A percentile compares a stretch with the other conserved stretches of the same genome.
phyloP scores from a whole-genome alignment of 164 flowering plant genomes.

The Protea cynaroides region DNA sequence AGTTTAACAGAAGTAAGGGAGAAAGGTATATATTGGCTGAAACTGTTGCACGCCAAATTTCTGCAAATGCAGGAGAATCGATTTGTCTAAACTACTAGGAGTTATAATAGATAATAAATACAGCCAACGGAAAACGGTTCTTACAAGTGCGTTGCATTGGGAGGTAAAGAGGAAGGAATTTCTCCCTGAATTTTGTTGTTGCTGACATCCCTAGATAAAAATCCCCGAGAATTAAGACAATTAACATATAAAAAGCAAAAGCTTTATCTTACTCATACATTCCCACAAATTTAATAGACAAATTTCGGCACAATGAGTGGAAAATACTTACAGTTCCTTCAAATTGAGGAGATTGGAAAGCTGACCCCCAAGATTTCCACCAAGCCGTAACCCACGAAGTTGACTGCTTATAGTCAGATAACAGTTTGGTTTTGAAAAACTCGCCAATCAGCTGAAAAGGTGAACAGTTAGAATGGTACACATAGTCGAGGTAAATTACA shows the following conservation, averaged over 20 bases:
- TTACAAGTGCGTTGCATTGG: constrained; percentile 67
- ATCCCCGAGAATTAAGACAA: constrained; percentile 1
- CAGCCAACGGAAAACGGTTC: constrained; percentile 7
- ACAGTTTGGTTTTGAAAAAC: not conserved
- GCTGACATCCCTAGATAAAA: constrained; percentile 58
- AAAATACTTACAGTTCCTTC: constrained; percentile 56
- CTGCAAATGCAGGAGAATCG: constrained; percentile 25
- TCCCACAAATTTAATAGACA: too few relatives aligned
- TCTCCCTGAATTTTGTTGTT: constrained; percentile 52
- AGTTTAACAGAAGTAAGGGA: constrained; percentile 39
- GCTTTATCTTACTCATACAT: too few relatives aligned
- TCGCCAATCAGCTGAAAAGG: not conserved
- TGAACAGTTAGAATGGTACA: not conserved
- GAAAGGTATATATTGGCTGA: constrained; percentile 47
- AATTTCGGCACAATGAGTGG: not conserved
- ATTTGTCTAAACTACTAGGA: not conserved
- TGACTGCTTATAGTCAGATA: constrained; percentile 29
- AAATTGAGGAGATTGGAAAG: constrained; percentile 43
- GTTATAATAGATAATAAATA: not conserved
- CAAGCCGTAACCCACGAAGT: constrained; percentile 44
- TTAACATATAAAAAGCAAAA: not conserved
- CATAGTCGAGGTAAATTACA: constrained; percentile 31
- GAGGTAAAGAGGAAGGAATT: constrained; percentile 60
- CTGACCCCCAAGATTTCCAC: constrained; percentile 48
- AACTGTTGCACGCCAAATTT: constrained; percentile 60